These are phyloP conservation scores for Hysterangium stoloniferum DNA, from an alignment of 768 basidiomycete species.

Conservation along the genomic window DNA sequence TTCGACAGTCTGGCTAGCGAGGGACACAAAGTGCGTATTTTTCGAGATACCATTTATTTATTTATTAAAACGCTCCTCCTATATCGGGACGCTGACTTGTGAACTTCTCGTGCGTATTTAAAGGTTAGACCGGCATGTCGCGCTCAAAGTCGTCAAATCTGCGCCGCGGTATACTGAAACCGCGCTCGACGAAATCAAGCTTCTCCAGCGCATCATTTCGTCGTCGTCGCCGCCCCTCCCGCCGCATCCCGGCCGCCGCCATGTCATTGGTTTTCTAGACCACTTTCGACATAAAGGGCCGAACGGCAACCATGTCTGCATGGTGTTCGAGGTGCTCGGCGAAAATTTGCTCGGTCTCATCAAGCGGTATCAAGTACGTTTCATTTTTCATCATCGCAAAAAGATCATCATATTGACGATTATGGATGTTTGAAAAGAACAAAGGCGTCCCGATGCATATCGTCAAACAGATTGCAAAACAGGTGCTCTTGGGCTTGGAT, in stretches of 20 bases:
- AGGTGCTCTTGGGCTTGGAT: slow-evolving; percentile 89
- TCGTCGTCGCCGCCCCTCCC: slow-evolving; percentile 54
- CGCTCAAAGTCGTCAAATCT: slow-evolving; percentile 98
- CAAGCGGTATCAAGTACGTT: slow-evolving; percentile 75
- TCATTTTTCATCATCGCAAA: background rate
- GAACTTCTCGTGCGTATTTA: slow-evolving; percentile 13
- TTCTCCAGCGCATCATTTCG: slow-evolving; percentile 89
- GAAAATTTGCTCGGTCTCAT: slow-evolving; percentile 95
- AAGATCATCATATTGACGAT: background rate
- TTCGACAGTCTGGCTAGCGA: slow-evolving; percentile 87
- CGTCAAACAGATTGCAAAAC: slow-evolving; percentile 87
- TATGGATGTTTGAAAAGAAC: background rate
- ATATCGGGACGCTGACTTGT: slow-evolving; percentile 6
- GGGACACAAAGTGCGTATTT: slow-evolving; percentile 62
- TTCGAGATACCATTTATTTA: background rate
- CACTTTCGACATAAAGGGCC: slow-evolving; percentile 96
- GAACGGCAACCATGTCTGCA: slow-evolving; percentile 96
- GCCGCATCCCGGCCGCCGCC: slow-evolving; percentile 43
- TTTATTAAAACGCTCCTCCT: slow-evolving; percentile 5
- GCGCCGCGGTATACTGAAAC: slow-evolving; percentile 97
- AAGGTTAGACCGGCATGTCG: slow-evolving; percentile 94
- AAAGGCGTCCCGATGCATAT: slow-evolving; percentile 11
- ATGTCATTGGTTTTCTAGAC: slow-evolving; percentile 96
- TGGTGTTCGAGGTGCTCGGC: slow-evolving; percentile 98
- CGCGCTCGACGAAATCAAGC: slow-evolving; percentile 97